These are phyloP conservation scores for Eucommia ulmoides DNA, from an alignment of 257 asterid genomes.

Conservation along the genomic window DNA sequence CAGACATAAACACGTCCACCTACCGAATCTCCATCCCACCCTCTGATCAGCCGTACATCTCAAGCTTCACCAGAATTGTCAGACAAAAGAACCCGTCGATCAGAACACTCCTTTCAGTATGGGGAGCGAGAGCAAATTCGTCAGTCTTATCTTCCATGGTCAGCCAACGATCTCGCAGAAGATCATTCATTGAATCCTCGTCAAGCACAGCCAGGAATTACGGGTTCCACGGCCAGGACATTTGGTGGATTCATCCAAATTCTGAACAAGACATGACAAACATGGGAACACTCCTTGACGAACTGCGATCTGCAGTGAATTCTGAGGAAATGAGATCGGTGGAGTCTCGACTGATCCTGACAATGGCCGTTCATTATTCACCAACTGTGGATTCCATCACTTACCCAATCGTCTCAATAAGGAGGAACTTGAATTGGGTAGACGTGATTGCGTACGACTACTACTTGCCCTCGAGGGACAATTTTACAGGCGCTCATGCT, in stretches of 20 bases:
- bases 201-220: constrained; percentile 12
- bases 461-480: constrained; percentile 11
- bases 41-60: constrained; percentile 13
- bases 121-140: constrained; percentile 9
- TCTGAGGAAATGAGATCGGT: constrained; percentile 7
- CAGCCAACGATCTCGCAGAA: constrained; percentile 9
- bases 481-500: constrained; percentile 17
- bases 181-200: constrained; percentile 15
- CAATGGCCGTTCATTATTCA: constrained; percentile 19
- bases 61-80: constrained; percentile 21
- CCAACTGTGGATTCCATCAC: constrained; percentile 6
- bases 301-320: constrained; percentile 22
- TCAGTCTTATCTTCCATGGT: constrained; percentile 12
- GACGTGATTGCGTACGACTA: constrained; percentile 18
- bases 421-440: constrained; percentile 21
- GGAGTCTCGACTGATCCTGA: constrained; percentile 10
- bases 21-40: constrained; percentile 16
- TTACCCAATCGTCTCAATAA: constrained; percentile 17
- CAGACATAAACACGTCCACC: constrained; percentile 11
- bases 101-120: constrained; percentile 18
- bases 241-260: constrained; percentile 3
- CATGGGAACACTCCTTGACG: constrained; percentile 19
- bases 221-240: constrained; percentile 23
- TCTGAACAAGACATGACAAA: constrained; percentile 13
- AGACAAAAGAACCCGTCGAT: constrained; percentile 25